phyloP scores from a whole-genome alignment of 1,284 basidiomycete species.

The Sanghuangporus sanghuang region DNA sequence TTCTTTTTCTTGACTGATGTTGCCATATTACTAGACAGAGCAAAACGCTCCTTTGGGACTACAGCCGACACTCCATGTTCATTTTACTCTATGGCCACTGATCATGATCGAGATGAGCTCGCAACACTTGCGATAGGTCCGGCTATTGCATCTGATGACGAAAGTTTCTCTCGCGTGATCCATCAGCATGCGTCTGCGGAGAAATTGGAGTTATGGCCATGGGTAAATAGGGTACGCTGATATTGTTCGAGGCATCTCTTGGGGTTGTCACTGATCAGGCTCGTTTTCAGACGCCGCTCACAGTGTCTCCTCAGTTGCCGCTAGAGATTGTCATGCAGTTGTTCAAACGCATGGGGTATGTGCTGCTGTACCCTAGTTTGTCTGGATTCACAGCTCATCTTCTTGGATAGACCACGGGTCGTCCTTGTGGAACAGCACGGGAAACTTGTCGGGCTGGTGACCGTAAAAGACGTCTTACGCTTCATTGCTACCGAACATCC shows the following conservation, averaged over 20 bases:
- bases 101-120: slow-evolving; percentile 41
- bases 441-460: slow-evolving; percentile 80
- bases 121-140: slow-evolving; percentile 45
- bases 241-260: background rate
- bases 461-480: slow-evolving; percentile 92
- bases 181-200: slow-evolving; percentile 50
- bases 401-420: slow-evolving; percentile 64
- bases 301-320: slow-evolving; percentile 88
- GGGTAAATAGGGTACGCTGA: slow-evolving; percentile 80
- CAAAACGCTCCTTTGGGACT: slow-evolving; percentile 57
- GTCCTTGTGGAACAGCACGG: slow-evolving; percentile 90
- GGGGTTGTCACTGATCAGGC: background rate
- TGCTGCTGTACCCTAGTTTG: slow-evolving; percentile 18
- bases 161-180: slow-evolving; percentile 56
- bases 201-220: slow-evolving; percentile 78
- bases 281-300: slow-evolving; percentile 74
- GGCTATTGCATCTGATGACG: slow-evolving; percentile 60
- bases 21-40: slow-evolving; percentile 50
- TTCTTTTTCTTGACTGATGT: background rate
- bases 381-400: background rate
- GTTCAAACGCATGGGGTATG: slow-evolving; percentile 93
- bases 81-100: slow-evolving; percentile 48
- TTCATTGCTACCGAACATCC: slow-evolving; percentile 62
- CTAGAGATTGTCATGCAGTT: slow-evolving; percentile 96
- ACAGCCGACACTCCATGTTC: slow-evolving; percentile 65